phyloP scores from a whole-genome alignment of 805 yeast species.

The Scheffersomyces stipitis region DNA sequence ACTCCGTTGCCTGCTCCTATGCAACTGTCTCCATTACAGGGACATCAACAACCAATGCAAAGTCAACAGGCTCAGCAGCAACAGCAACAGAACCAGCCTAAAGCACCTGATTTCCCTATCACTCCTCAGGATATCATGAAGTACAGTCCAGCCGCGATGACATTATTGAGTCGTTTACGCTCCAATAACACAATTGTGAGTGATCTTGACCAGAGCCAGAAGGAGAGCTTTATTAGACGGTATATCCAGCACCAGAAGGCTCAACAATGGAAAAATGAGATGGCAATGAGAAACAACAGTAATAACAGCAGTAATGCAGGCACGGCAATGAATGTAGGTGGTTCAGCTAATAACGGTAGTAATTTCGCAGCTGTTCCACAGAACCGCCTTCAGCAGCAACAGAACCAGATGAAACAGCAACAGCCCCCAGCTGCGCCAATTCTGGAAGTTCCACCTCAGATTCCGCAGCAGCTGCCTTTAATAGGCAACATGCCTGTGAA shows the following conservation, averaged over 20 bases:
- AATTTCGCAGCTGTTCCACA: background rate
- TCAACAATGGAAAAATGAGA: conserved; percentile 22
- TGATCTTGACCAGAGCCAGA: conserved; percentile 35
- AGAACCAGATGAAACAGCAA: conserved; percentile 4
- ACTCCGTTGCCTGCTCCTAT: conserved; percentile 9
- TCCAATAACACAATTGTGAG: conserved; percentile 33
- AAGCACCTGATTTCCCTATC: conserved; percentile 31
- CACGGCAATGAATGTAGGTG: conserved; percentile 2
- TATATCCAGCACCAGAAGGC: conserved; percentile 41
- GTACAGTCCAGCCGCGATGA: conserved; percentile 41
- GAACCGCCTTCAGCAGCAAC: conserved; percentile 7
- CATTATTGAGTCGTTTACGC: conserved; percentile 35
- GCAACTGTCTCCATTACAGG: conserved; percentile 14
- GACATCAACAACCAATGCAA: conserved; percentile 11
- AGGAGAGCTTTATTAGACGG: conserved; percentile 38
- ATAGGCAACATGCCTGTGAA: conserved; percentile 11
- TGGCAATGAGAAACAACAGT: conserved; percentile 2
- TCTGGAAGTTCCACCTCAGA: background rate
- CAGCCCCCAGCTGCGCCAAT: background rate
- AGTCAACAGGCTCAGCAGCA: conserved; percentile 1
- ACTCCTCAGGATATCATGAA: conserved; percentile 40
- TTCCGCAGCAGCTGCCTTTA: conserved; percentile 19
- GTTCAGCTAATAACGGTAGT: conserved; percentile 5
- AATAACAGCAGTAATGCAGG: conserved; percentile 1
- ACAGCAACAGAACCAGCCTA: conserved; percentile 5